Conservation (phyloP, 352 stramenopile species). For the Phytophthora sp. region DNA sequence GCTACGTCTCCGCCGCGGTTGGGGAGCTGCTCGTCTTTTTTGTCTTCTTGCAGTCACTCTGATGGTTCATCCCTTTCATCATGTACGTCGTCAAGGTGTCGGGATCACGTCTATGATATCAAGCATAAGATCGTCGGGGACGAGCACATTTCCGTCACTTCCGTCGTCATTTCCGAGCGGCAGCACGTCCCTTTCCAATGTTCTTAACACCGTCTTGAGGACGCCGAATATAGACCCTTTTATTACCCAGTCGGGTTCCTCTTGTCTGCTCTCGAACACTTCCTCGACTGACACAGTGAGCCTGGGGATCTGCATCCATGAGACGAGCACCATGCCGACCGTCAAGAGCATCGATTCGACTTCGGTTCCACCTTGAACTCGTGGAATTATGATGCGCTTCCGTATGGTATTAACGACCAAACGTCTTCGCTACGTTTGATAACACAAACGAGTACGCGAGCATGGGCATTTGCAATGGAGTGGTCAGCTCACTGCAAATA, state of each 20-base stretch:
- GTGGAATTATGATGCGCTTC: slow-evolving; percentile 55
- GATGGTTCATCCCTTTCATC: slow-evolving; percentile 40
- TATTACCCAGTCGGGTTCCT: slow-evolving; percentile 36
- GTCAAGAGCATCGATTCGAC: slow-evolving; percentile 43
- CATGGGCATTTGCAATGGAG: slow-evolving; percentile 40
- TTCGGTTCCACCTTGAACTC: slow-evolving; percentile 40
- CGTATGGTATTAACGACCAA: slow-evolving; percentile 19
- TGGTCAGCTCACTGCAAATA: slow-evolving; percentile 35
- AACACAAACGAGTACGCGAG: slow-evolving; percentile 30
- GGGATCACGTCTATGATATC: slow-evolving; percentile 45
- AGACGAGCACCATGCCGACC: slow-evolving; percentile 37
- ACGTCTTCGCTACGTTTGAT: slow-evolving; percentile 20
- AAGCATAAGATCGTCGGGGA: slow-evolving; percentile 39
- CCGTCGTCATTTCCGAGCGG: background rate
- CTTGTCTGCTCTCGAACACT: slow-evolving; percentile 27
- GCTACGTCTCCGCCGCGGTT: slow-evolving; percentile 38
- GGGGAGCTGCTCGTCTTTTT: slow-evolving; percentile 36
- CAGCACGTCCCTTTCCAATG: slow-evolving; percentile 7
- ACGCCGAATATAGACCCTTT: slow-evolving; percentile 34
- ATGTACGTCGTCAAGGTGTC: slow-evolving; percentile 51
- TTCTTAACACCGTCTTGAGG: slow-evolving; percentile 53
- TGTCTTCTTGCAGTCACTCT: slow-evolving; percentile 53
- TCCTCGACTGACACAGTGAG: background rate
- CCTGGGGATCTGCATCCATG: slow-evolving; percentile 17
- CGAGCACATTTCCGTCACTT: slow-evolving; percentile 38